These are phyloP conservation scores for Macrocybe gigantea DNA, from an alignment of 768 basidiomycete species.

Conservation along the genomic window DNA sequence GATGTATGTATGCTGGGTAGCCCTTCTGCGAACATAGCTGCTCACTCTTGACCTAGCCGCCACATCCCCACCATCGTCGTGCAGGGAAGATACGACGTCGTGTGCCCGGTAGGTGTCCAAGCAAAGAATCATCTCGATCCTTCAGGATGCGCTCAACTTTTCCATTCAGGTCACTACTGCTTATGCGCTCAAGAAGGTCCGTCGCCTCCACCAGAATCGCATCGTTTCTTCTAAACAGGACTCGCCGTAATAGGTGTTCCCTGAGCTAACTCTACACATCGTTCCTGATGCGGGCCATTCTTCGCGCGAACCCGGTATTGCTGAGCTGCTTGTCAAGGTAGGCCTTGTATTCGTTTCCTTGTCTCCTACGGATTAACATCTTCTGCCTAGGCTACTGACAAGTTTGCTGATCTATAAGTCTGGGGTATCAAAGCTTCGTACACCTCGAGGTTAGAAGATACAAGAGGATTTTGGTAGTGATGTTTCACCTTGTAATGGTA, in stretches of 20 bases:
- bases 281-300: constrained; percentile 89
- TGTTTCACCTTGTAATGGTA: too few species aligned
- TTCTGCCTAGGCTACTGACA: constrained; percentile 31
- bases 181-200: constrained; percentile 67
- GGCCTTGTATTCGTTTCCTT: constrained; percentile 4
- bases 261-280: constrained; percentile 68
- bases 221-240: not conserved
- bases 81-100: constrained; percentile 85
- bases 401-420: constrained; percentile 28
- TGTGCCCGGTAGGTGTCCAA: constrained; percentile 63
- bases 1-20: constrained; percentile 46
- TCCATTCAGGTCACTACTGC: constrained; percentile 67
- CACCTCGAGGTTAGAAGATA: too few species aligned
- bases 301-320: constrained; percentile 65
- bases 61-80: constrained; percentile 81
- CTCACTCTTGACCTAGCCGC: constrained; percentile 44
- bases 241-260: constrained; percentile 47
- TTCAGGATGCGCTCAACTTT: not conserved
- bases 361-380: too few species aligned
- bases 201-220: not conserved
- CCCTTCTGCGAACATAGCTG: not conserved
- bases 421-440: too few species aligned
- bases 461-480: too few species aligned
- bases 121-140: not conserved
- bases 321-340: constrained; percentile 68